These are phyloP conservation scores for Capsaspora owczarzaki DNA, from an alignment of 78 protist species.

Conservation along the genomic window DNA sequence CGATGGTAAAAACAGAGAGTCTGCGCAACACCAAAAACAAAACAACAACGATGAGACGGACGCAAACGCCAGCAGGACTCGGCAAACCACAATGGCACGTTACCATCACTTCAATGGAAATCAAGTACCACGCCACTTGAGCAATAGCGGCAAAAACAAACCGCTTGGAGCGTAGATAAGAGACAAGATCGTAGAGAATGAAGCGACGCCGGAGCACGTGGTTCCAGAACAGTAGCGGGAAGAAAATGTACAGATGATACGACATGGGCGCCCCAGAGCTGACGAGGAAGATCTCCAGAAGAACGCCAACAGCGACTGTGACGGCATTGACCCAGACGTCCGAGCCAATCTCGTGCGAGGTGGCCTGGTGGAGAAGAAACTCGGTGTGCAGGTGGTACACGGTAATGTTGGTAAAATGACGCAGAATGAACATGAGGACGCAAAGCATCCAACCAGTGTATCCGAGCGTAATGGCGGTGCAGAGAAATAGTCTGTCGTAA, in stretches of 20 bases:
- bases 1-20: neutral
- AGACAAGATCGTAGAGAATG: neutral
- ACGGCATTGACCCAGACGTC: neutral
- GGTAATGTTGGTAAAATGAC: conserved; percentile 14
- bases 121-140: neutral
- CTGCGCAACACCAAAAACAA: neutral
- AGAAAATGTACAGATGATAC: neutral
- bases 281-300: neutral
- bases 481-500: too few species aligned
- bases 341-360: neutral
- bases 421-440: conserved; percentile 11
- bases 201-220: conserved; percentile 4
- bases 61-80: too few species aligned
- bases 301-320: neutral
- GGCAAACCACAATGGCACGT: neutral
- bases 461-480: too few species aligned
- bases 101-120: neutral
- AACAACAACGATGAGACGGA: neutral
- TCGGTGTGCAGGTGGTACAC: neutral
- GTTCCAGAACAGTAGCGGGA: neutral
- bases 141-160: neutral
- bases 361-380: neutral
- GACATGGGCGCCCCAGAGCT: neutral
- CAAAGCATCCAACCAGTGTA: conserved; percentile 13
- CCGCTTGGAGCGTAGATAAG: neutral